Conservation (phyloP, 805 yeast species). For the Kazachstania bromeliacearum region DNA sequence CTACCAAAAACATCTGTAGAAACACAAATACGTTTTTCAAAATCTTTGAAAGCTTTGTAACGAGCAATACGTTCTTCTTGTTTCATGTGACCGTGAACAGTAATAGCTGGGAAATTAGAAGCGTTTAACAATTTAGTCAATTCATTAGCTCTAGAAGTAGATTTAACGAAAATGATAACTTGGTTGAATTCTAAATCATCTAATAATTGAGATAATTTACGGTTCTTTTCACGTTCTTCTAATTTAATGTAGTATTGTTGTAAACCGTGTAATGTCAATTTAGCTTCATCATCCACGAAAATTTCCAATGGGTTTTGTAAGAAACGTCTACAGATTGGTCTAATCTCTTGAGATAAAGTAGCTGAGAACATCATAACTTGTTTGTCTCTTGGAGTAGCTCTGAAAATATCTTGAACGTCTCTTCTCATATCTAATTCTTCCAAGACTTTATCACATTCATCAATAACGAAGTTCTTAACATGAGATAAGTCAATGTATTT, state of each 20-base stretch:
- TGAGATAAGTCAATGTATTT: slow-evolving; percentile 78
- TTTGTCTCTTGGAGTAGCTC: slow-evolving; percentile 95
- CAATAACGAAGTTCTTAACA: slow-evolving; percentile 89
- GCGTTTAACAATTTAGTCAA: slow-evolving; percentile 81
- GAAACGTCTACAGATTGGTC: slow-evolving; percentile 95
- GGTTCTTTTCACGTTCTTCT: slow-evolving; percentile 85
- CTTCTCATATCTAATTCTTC: slow-evolving; percentile 92
- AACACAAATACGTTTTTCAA: slow-evolving; percentile 97
- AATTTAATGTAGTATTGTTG: slow-evolving; percentile 93
- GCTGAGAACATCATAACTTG: slow-evolving; percentile 99
- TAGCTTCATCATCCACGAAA: slow-evolving; percentile 95
- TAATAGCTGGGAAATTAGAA: slow-evolving; percentile 93
- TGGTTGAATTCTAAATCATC: slow-evolving; percentile 95
- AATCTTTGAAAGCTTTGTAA: slow-evolving; percentile 93
- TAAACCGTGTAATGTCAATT: slow-evolving; percentile 93
- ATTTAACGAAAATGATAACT: slow-evolving; percentile 91
- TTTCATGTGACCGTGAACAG: slow-evolving; percentile 89
- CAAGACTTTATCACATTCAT: slow-evolving; percentile 96
- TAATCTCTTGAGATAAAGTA: slow-evolving; percentile 84
- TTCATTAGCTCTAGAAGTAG: slow-evolving; percentile 85
- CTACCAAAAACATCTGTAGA: slow-evolving; percentile 98
- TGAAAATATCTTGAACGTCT: slow-evolving; percentile 95
- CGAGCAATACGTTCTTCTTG: slow-evolving; percentile 98
- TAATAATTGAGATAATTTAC: slow-evolving; percentile 81
- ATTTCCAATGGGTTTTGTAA: slow-evolving; percentile 97